These are phyloP conservation scores for Artemisia tridentata DNA, from an alignment of 129 eudicot species.

Conservation along the genomic window DNA sequence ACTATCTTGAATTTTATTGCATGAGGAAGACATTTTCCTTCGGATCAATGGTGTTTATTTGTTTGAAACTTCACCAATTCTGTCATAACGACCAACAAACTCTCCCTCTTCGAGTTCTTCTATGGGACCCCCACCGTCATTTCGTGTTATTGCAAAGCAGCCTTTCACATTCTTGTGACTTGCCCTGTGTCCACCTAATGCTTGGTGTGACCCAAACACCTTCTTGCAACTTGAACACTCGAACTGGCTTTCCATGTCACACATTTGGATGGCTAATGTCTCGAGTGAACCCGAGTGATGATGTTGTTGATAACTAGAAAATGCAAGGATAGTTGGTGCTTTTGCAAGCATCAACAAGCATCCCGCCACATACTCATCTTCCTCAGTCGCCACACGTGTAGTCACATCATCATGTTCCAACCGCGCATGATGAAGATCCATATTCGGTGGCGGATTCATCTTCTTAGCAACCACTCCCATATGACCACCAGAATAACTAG, in stretches of 20 bases:
- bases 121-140: conserved; percentile 13
- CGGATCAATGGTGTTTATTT: no score
- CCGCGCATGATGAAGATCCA: conserved; percentile 37
- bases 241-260: conserved; percentile 36
- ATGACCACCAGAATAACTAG: conserved; percentile 4
- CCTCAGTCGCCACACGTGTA: conserved; percentile 37
- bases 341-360: conserved; percentile 66
- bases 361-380: conserved; percentile 68
- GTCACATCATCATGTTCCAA: neutral
- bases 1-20: no score
- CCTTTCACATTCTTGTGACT: conserved; percentile 82
- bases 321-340: conserved; percentile 27
- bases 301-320: conserved; percentile 23
- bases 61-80: conserved; percentile 15
- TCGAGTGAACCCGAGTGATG: conserved; percentile 15
- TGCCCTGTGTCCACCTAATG: conserved; percentile 92
- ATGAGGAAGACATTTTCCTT: no score
- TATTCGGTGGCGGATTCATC: conserved; percentile 73
- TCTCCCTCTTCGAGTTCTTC: conserved; percentile 19
- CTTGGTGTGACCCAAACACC: conserved; percentile 87
- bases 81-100: conserved; percentile 6
- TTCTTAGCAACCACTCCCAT: conserved; percentile 22
- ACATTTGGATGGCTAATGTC: conserved; percentile 8
- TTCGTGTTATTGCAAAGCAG: conserved; percentile 49
- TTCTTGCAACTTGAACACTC: conserved; percentile 67